These are phyloP conservation scores for Leccinum boreale DNA, from an alignment of 768 basidiomycete species.

Conservation along the genomic window DNA sequence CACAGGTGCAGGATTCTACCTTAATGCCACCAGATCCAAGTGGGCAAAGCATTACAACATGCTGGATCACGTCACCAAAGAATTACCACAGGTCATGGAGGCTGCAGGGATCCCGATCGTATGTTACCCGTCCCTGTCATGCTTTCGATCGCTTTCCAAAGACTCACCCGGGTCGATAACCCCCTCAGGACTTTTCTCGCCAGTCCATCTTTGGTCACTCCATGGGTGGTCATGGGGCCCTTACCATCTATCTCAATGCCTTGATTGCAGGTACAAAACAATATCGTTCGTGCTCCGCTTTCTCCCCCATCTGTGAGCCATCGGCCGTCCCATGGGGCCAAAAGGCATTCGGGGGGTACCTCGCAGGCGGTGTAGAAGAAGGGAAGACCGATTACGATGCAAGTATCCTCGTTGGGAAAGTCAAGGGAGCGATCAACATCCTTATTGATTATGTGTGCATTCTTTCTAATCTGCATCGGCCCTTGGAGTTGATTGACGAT, in stretches of 20 bases:
- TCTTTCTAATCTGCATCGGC: background rate
- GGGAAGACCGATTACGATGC: constrained; percentile 78
- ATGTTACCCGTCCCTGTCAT: constrained; percentile 24
- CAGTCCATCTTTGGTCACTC: constrained; percentile 94
- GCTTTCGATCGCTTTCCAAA: background rate
- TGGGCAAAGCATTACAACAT: constrained; percentile 82
- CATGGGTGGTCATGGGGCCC: constrained; percentile 96
- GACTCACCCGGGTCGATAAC: background rate
- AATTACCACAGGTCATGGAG: constrained; percentile 79
- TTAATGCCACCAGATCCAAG: constrained; percentile 80
- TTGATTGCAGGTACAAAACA: constrained; percentile 47
- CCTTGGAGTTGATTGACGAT: background rate
- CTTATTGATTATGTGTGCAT: constrained; percentile 80
- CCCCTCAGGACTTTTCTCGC: constrained; percentile 68
- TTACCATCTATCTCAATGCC: constrained; percentile 84
- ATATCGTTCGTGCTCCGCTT: constrained; percentile 87
- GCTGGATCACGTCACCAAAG: constrained; percentile 79
- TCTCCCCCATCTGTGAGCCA: constrained; percentile 84
- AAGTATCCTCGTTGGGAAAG: constrained; percentile 69
- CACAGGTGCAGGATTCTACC: constrained; percentile 86
- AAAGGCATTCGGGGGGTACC: constrained; percentile 87
- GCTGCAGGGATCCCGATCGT: constrained; percentile 77
- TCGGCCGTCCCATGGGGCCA: constrained; percentile 86
- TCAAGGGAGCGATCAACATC: constrained; percentile 66
- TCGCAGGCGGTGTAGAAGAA: constrained; percentile 73